Percentiles rank a stretch among this genome's conserved stretches.
Evolutionary conservation across 768 basidiomycete species (phyloP).

Genomic region (Termitomyces sp.): DNA sequence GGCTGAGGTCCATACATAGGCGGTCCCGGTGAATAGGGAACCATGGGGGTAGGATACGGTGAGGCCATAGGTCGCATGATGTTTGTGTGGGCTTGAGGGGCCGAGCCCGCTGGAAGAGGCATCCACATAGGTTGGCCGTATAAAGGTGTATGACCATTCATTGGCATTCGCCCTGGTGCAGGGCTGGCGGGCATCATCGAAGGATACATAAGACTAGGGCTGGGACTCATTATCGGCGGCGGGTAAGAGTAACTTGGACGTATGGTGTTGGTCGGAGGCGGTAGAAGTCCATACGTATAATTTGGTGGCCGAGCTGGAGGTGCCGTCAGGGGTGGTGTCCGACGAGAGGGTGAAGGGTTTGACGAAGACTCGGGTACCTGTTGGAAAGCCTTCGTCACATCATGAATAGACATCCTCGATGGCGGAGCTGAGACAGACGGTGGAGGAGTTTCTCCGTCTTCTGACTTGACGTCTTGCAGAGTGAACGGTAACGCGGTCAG

Average conservation of each 20-base stretch:
- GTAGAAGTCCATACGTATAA: constrained; percentile 38
- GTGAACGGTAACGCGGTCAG: constrained; percentile 76
- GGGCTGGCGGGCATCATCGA: constrained; percentile 59
- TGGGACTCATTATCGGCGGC: constrained; percentile 70
- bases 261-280: constrained; percentile 45
- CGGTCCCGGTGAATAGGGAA: constrained; percentile 58
- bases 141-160: constrained; percentile 59
- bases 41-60: constrained; percentile 62
- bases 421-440: constrained; percentile 53
- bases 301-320: constrained; percentile 42
- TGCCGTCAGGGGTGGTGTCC: constrained; percentile 48
- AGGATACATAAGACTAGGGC: constrained; percentile 63
- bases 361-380: constrained; percentile 69
- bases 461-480: constrained; percentile 82
- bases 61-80: constrained; percentile 58
- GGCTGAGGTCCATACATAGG: constrained; percentile 49
- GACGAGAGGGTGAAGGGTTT: constrained; percentile 37
- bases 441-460: constrained; percentile 79
- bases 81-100: constrained; percentile 43
- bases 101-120: constrained; percentile 42
- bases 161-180: constrained; percentile 55
- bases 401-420: constrained; percentile 75
- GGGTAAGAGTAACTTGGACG: constrained; percentile 62
- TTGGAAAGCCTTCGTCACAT: constrained; percentile 85
- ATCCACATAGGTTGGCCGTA: constrained; percentile 70